phyloP scores from a whole-genome alignment of 768 basidiomycete genomes.

The Gymnopilus dilepis region DNA sequence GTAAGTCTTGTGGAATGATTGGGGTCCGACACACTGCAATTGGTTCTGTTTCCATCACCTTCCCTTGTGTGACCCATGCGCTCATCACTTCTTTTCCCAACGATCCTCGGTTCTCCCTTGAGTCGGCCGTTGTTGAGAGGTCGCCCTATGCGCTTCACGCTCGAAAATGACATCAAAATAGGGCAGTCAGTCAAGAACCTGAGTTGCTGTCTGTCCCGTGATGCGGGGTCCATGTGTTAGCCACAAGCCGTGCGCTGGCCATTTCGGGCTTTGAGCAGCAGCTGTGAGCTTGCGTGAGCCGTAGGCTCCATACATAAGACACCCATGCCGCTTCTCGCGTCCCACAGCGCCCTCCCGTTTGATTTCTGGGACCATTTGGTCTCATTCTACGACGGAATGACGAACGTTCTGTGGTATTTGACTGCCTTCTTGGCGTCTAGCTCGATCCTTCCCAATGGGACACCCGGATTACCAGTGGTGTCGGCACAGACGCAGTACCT shows the following conservation, averaged over 20 bases:
- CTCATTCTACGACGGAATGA: constrained; percentile 44
- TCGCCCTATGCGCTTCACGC: neutral
- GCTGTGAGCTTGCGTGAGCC: neutral
- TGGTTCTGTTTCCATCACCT: neutral
- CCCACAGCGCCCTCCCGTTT: constrained; percentile 40
- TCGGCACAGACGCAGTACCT: constrained; percentile 55
- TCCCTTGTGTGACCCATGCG: neutral
- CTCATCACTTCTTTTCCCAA: constrained; percentile 8
- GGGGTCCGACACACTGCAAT: neutral
- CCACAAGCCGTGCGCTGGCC: constrained; percentile 1
- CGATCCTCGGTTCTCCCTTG: constrained; percentile 1
- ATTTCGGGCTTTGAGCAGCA: constrained; percentile 5
- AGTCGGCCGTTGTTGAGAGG: neutral
- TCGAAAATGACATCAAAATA: neutral
- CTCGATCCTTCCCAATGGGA: constrained; percentile 34
- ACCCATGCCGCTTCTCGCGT: constrained; percentile 39
- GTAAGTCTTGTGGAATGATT: neutral
- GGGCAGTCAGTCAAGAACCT: neutral
- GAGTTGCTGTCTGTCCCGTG: constrained; percentile 4
- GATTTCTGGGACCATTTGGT: constrained; percentile 43
- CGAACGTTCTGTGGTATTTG: constrained; percentile 46
- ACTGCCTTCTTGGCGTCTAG: constrained; percentile 46
- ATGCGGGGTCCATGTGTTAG: constrained; percentile 11
- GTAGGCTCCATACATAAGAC: constrained; percentile 12
- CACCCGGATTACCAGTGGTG: constrained; percentile 35